phyloP scores from a whole-genome alignment of 2,329 filamentous ascomycete genomes.

The Onygenales sp. region DNA sequence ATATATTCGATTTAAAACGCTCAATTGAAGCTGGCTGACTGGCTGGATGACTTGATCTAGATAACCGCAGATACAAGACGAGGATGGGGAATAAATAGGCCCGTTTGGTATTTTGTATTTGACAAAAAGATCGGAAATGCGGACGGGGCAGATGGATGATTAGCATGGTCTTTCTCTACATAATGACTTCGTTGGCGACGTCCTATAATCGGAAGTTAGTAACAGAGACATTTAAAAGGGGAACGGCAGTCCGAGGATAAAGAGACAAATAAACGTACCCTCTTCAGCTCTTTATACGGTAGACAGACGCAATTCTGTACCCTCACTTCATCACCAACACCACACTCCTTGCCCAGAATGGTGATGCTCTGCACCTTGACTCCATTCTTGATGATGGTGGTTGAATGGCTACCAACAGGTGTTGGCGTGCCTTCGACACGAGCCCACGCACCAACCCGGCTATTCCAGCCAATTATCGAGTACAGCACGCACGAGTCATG shows the following conservation, averaged over 20 bases:
- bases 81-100: too few relatives aligned
- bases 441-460: slow-evolving; percentile 93
- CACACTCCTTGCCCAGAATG: slow-evolving; percentile 92
- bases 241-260: neutral
- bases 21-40: too few relatives aligned
- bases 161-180: slow-evolving; percentile 50
- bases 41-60: too few relatives aligned
- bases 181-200: slow-evolving; percentile 61
- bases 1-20: too few relatives aligned
- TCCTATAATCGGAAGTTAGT: slow-evolving; percentile 25
- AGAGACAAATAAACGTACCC: slow-evolving; percentile 49
- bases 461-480: slow-evolving; percentile 94
- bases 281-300: slow-evolving; percentile 96
- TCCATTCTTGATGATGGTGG: slow-evolving; percentile 93
- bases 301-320: slow-evolving; percentile 97
- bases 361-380: slow-evolving; percentile 98
- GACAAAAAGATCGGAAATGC: neutral
- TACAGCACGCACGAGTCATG: slow-evolving; percentile 94
- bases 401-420: slow-evolving; percentile 76
- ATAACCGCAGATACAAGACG: too few relatives aligned
- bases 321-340: slow-evolving; percentile 83
- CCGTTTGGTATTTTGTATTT: too few relatives aligned
- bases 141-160: neutral
- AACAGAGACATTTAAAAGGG: slow-evolving; percentile 6
- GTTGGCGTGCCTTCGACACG: slow-evolving; percentile 93